A percentile compares a stretch with the other conserved stretches of the same genome.
These are phyloP conservation scores for Chytriomyces sp. DNA, from an alignment of 192 early-diverging fungal genomes.

Conservation along the genomic window DNA sequence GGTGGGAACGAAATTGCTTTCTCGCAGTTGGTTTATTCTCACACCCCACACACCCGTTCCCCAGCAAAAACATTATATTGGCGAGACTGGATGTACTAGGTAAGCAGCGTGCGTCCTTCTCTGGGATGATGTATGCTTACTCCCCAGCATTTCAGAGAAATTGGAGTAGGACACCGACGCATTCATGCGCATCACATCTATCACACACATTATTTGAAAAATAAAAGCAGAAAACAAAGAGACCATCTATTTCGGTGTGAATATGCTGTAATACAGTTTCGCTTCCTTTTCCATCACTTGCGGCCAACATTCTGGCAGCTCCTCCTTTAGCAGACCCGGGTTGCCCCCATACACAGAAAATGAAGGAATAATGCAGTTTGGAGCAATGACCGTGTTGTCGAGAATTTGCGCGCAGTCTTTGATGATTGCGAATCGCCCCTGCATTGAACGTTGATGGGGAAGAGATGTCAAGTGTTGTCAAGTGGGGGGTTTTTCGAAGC, in stretches of 20 bases:
- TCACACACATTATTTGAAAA: no score
- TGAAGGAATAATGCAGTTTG: slow-evolving; percentile 88
- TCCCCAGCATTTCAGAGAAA: neutral
- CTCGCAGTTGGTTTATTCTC: neutral
- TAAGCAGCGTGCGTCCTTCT: slow-evolving; percentile 21
- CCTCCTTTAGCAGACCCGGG: slow-evolving; percentile 77
- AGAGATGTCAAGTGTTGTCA: neutral
- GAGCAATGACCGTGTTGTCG: slow-evolving; percentile 88
- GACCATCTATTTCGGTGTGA: slow-evolving; percentile 28
- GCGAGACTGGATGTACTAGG: slow-evolving; percentile 57
- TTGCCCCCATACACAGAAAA: slow-evolving; percentile 90
- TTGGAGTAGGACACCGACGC: neutral
- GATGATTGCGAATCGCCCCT: slow-evolving; percentile 94
- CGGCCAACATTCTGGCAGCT: slow-evolving; percentile 87
- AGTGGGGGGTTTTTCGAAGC: neutral
- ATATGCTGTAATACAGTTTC: slow-evolving; percentile 45
- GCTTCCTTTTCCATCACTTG: slow-evolving; percentile 74
- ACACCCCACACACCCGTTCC: neutral
- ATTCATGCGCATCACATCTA: no score
- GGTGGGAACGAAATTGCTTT: slow-evolving; percentile 41
- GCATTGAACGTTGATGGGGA: neutral
- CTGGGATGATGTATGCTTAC: neutral
- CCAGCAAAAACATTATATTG: slow-evolving; percentile 56
- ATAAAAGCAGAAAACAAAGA: neutral
- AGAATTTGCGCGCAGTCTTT: slow-evolving; percentile 92